Evolutionary conservation across 2,329 filamentous ascomycete species (phyloP).

Genomic region (Simplicillium sp.): DNA sequence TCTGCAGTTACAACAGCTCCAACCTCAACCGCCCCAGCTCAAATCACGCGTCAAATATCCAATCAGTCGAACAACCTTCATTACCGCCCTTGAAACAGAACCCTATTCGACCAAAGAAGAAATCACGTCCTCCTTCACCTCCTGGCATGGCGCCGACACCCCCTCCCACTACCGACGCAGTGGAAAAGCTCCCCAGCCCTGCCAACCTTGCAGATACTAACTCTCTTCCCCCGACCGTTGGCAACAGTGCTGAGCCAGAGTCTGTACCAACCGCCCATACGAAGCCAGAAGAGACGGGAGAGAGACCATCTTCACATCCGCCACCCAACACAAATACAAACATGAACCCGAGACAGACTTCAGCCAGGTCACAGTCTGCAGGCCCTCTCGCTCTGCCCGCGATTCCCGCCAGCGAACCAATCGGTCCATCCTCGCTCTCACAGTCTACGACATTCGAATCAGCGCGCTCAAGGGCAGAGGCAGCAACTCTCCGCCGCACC

Average conservation of each 20-base stretch:
- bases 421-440: slow-evolving; percentile 30
- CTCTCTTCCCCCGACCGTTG: neutral
- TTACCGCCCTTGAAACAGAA: slow-evolving; percentile 15
- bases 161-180: slow-evolving; percentile 27
- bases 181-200: slow-evolving; percentile 22
- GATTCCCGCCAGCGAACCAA: slow-evolving; percentile 40
- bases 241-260: neutral
- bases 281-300: neutral
- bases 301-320: slow-evolving; percentile 5
- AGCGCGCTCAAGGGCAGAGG: slow-evolving; percentile 12
- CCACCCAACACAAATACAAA: slow-evolving; percentile 4
- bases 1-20: slow-evolving; percentile 22
- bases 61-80: slow-evolving; percentile 10
- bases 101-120: slow-evolving; percentile 11
- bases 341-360: slow-evolving; percentile 8
- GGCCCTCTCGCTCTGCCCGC: slow-evolving; percentile 25
- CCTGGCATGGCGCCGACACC: slow-evolving; percentile 23
- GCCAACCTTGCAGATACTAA: neutral
- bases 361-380: slow-evolving; percentile 26
- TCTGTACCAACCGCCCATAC: slow-evolving; percentile 1
- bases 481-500: slow-evolving; percentile 29
- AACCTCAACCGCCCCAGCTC: slow-evolving; percentile 13
- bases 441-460: slow-evolving; percentile 12
- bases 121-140: slow-evolving; percentile 11
- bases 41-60: slow-evolving; percentile 10